Percentiles rank a stretch among this genome's conserved stretches.
Conservation (phyloP, 768 basidiomycete genomes). For the Leccinellum albellum region DNA sequence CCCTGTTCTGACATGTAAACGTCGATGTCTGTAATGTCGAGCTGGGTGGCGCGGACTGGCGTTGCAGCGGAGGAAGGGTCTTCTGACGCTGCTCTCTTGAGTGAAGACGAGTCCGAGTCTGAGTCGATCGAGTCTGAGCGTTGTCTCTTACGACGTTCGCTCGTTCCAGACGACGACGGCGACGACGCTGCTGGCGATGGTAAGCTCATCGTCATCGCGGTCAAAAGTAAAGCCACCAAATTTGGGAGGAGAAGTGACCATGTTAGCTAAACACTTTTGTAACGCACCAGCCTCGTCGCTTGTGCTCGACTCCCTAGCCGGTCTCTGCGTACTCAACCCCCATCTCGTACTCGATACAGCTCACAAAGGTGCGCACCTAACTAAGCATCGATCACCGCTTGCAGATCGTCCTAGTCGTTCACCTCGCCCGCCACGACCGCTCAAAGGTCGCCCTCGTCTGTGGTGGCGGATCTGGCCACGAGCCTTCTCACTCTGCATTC, state of each 20-base stretch:
- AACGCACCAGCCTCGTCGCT: slow-evolving; percentile 61
- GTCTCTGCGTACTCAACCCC: slow-evolving; percentile 69
- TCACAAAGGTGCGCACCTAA: slow-evolving; percentile 56
- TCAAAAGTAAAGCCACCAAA: slow-evolving; percentile 1
- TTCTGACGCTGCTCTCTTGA: slow-evolving; percentile 78
- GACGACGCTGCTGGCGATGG: slow-evolving; percentile 40
- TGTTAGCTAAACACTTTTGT: slow-evolving; percentile 58
- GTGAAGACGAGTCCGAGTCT: slow-evolving; percentile 60
- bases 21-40: slow-evolving; percentile 75
- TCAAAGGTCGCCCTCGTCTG: slow-evolving; percentile 75
- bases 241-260: neutral
- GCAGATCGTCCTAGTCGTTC: slow-evolving; percentile 49
- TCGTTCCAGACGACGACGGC: slow-evolving; percentile 35
- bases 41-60: slow-evolving; percentile 28
- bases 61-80: slow-evolving; percentile 44
- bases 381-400: neutral
- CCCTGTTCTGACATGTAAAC: slow-evolving; percentile 62
- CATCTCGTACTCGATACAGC: slow-evolving; percentile 63
- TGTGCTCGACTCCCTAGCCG: slow-evolving; percentile 75
- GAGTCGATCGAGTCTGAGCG: slow-evolving; percentile 63
- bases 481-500: slow-evolving; percentile 85
- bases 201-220: slow-evolving; percentile 46
- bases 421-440: slow-evolving; percentile 51
- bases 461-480: slow-evolving; percentile 87
- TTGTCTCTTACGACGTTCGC: slow-evolving; percentile 60